A percentile compares a stretch with the other conserved stretches of the same genome.
Evolutionary conservation across 2,329 filamentous ascomycete species (phyloP).

Genomic region (Ceratocystis variospora): DNA sequence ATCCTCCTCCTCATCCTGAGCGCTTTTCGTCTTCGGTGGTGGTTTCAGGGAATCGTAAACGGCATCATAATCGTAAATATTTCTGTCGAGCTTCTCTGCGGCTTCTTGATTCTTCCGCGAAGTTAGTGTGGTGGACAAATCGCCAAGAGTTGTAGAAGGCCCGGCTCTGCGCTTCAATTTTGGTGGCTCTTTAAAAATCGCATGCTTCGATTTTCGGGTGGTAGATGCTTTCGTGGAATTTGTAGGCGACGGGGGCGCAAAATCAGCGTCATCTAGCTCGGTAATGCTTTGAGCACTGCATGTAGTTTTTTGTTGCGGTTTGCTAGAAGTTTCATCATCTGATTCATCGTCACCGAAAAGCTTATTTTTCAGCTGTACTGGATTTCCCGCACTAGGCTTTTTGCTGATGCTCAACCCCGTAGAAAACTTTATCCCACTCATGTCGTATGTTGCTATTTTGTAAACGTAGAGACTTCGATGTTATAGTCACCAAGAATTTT

Average conservation of each 20-base stretch:
- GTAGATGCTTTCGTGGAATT: slow-evolving; percentile 16
- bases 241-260: slow-evolving; percentile 2
- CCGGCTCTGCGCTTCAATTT: slow-evolving; percentile 26
- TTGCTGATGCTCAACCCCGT: slow-evolving; percentile 48
- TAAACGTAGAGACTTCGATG: not conserved
- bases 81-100: slow-evolving; percentile 53
- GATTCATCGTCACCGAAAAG: slow-evolving; percentile 47
- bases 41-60: slow-evolving; percentile 67
- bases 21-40: slow-evolving; percentile 44
- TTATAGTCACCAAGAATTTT: not conserved
- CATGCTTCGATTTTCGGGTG: slow-evolving; percentile 24
- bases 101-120: slow-evolving; percentile 50
- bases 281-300: slow-evolving; percentile 38
- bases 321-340: slow-evolving; percentile 34
- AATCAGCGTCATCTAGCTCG: slow-evolving; percentile 37
- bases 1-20: slow-evolving; percentile 40
- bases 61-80: slow-evolving; percentile 73
- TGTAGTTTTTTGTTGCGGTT: slow-evolving; percentile 35
- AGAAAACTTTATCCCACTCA: slow-evolving; percentile 37
- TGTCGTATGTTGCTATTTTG: slow-evolving; percentile 21
- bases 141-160: slow-evolving; percentile 40
- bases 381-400: slow-evolving; percentile 39
- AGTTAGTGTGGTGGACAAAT: slow-evolving; percentile 51
- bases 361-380: slow-evolving; percentile 36
- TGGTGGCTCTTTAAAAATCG: slow-evolving; percentile 6